Evolutionary conservation across 306 rosid genomes (phyloP), one percentile per base, ranked within the genome.

Genomic region (Corylus heterophylla): DNA sequence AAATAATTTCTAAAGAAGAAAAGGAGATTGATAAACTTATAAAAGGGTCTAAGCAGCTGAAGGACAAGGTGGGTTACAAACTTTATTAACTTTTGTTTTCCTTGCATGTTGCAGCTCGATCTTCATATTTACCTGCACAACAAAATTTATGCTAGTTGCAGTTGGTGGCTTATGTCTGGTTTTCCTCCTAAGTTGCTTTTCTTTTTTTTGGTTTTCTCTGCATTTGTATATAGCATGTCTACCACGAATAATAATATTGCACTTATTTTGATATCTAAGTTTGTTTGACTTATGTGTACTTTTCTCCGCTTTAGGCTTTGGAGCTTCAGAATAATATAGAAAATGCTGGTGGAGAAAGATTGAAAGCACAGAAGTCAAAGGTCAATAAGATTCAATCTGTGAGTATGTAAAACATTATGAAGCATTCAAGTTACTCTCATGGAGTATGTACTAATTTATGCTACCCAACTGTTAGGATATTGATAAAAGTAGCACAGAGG

Each of bases 341-440:
- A 88, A 92, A 92, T 84, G 92, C 97, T 73, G 98, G 97, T 25
- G 98, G 98, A 35, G 94, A 91, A 82, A 92, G 86, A 67, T 78
- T 95, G 81, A 92, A 91, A 86, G 56, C 88, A 48, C 98, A 92
- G 80, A 92, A 90, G 90, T 82, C 85, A 59, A 92, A 90, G 84
- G 98, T 92, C 86, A 84, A 88, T 80, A 87, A 80, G 74, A 92
- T 95, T 75, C 98, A 95, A 82, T 85, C 97, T 82, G 98, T 95
- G 88, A 89, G 98, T 85, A 85, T 49, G 67, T 63, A 6, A 69
- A 27, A 54, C 72, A 51, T 49, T 54, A 39, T 52, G 55, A 76
- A 70, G 73, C 80, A 74, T 80, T 74, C 55, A 44, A 58, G 76
- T 76, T 39, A n/a, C 45, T 50, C 42, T 50, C 64, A 58, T 76